Conservation (phyloP, 768 basidiomycete species). For the Royoungia palumana region DNA sequence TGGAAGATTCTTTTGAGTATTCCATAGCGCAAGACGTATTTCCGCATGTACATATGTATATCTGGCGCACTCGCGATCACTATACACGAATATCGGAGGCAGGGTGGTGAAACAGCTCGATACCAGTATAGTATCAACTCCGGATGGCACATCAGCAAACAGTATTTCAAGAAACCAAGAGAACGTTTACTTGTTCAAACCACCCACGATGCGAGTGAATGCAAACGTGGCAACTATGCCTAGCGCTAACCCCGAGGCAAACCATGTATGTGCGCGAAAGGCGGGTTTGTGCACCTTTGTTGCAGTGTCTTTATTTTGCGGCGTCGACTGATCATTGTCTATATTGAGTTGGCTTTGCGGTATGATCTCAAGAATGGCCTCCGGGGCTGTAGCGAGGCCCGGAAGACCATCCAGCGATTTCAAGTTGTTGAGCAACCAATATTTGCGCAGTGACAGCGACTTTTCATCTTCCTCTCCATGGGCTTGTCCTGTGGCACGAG, state of each 20-base stretch:
- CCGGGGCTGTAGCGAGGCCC: conserved; percentile 36
- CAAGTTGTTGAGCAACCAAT: conserved; percentile 51
- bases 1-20: too few relatives aligned
- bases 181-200: not conserved
- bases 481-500: not conserved
- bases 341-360: conserved; percentile 19
- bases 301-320: not conserved
- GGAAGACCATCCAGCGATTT: conserved; percentile 59
- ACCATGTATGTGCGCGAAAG: conserved; percentile 4
- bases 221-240: conserved; percentile 12
- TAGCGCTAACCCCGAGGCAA: conserved; percentile 19
- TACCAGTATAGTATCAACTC: too few relatives aligned
- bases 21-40: too few relatives aligned
- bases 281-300: not conserved
- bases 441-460: conserved; percentile 43
- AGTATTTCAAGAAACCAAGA: too few relatives aligned
- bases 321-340: conserved; percentile 10
- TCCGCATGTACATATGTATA: too few relatives aligned
- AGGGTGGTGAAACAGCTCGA: too few relatives aligned
- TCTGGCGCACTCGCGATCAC: too few relatives aligned
- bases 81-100: too few relatives aligned
- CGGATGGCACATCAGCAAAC: too few relatives aligned
- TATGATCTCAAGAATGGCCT: conserved; percentile 5
- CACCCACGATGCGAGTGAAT: not conserved
- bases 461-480: not conserved